Evolutionary conservation across 78 protist genomes (phyloP).

Genomic region (Corallochytrium limacisporum): DNA sequence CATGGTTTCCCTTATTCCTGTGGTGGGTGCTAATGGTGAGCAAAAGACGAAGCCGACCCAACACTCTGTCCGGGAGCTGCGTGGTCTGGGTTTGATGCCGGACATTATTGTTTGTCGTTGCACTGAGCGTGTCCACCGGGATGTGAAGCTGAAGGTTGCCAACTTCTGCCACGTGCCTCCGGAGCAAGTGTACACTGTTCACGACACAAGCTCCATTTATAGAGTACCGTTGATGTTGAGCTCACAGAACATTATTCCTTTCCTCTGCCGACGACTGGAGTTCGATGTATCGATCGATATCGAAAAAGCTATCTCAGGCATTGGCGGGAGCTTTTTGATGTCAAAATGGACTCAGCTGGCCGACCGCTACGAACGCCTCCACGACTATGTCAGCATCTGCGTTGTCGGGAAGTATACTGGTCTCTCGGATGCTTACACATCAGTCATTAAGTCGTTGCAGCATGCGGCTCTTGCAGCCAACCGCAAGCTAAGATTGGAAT

Average conservation of each 20-base stretch:
- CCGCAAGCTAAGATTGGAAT: constrained; percentile 36
- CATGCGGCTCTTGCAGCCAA: constrained; percentile 55
- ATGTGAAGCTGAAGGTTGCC: constrained; percentile 52
- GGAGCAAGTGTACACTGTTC: constrained; percentile 49
- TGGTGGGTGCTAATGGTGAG: constrained; percentile 70
- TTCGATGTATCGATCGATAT: too few species aligned
- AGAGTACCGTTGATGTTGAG: constrained; percentile 70
- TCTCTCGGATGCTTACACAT: constrained; percentile 70
- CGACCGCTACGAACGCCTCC: neutral
- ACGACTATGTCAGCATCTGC: constrained; percentile 25
- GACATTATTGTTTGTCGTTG: constrained; percentile 81
- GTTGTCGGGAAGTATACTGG: constrained; percentile 90
- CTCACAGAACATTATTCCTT: constrained; percentile 3
- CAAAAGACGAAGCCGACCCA: constrained; percentile 97
- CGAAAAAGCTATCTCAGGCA: too few species aligned
- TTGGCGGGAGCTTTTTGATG: too few species aligned
- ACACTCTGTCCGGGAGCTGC: constrained; percentile 66
- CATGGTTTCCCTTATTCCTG: constrained; percentile 68
- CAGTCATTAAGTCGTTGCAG: constrained; percentile 64
- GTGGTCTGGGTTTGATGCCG: constrained; percentile 81
- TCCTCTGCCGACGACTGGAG: too few species aligned
- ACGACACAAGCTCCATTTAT: constrained; percentile 75
- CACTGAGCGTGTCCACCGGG: constrained; percentile 31
- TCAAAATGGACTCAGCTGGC: constrained; percentile 4
- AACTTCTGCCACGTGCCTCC: constrained; percentile 76